These are phyloP conservation scores for Trichosanthes truncata DNA, from an alignment of 306 rosid species.

Conservation along the genomic window DNA sequence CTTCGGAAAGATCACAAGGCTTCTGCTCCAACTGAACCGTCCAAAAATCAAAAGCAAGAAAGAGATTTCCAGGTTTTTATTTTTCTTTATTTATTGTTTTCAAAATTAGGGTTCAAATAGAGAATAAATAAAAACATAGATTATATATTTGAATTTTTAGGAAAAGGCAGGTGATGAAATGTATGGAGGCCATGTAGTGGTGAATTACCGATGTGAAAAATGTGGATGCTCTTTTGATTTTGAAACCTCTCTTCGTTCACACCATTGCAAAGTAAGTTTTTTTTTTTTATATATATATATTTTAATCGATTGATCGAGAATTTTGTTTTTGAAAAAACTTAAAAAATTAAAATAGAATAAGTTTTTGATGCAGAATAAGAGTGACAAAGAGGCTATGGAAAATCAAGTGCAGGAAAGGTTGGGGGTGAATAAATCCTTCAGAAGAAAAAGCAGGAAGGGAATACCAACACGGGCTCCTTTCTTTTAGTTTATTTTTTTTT, in stretches of 20 bases:
- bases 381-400: background rate
- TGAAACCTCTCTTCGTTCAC: background rate
- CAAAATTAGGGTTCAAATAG: background rate
- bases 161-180: background rate
- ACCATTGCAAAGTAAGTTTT: background rate
- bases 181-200: background rate
- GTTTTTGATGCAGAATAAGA: background rate
- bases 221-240: background rate
- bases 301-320: background rate
- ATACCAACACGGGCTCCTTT: background rate
- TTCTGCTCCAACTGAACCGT: background rate
- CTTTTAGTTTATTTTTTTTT: background rate
- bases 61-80: background rate
- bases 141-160: background rate
- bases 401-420: background rate
- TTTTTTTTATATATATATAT: no score
- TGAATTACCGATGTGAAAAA: background rate
- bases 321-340: no score
- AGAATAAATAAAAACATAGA: no score
- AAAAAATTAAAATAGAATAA: background rate
- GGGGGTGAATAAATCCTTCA: background rate
- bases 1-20: background rate
- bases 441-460: background rate
- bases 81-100: background rate
- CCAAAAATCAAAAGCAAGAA: background rate